phyloP scores from a whole-genome alignment of 2,329 filamentous ascomycete species.

The Pyricularia sp. region DNA sequence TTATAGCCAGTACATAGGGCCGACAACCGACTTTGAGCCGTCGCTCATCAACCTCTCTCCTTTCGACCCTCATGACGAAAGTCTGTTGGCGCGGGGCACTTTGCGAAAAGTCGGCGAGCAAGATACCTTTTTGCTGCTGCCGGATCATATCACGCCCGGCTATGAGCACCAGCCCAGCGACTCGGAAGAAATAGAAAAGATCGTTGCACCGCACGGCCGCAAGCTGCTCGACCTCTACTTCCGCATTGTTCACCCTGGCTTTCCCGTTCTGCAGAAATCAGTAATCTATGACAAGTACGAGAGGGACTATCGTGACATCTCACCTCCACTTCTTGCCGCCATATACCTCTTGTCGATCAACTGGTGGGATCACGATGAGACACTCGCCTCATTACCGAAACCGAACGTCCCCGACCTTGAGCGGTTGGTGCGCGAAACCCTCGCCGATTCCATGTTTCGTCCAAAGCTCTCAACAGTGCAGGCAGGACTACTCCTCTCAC shows the following conservation, averaged over 20 bases:
- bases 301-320: conserved; percentile 46
- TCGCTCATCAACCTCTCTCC: conserved; percentile 73
- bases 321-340: conserved; percentile 47
- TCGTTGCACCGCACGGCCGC: conserved; percentile 53
- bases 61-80: conserved; percentile 76
- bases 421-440: conserved; percentile 26
- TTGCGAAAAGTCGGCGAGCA: conserved; percentile 67
- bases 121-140: conserved; percentile 73
- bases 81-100: conserved; percentile 56
- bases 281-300: conserved; percentile 54
- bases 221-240: conserved; percentile 61
- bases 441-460: conserved; percentile 36
- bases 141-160: conserved; percentile 63
- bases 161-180: conserved; percentile 62
- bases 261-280: conserved; percentile 50
- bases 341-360: conserved; percentile 54
- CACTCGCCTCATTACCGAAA: conserved; percentile 34
- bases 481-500: conserved; percentile 43
- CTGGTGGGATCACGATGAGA: conserved; percentile 50
- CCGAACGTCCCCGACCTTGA: conserved; percentile 28
- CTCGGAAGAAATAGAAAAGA: conserved; percentile 58
- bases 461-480: conserved; percentile 48
- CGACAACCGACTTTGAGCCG: conserved; percentile 75
- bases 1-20: conserved; percentile 75
- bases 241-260: conserved; percentile 47